Conservation (phyloP, 345 rosid species). For the Aethionema arabicum region DNA sequence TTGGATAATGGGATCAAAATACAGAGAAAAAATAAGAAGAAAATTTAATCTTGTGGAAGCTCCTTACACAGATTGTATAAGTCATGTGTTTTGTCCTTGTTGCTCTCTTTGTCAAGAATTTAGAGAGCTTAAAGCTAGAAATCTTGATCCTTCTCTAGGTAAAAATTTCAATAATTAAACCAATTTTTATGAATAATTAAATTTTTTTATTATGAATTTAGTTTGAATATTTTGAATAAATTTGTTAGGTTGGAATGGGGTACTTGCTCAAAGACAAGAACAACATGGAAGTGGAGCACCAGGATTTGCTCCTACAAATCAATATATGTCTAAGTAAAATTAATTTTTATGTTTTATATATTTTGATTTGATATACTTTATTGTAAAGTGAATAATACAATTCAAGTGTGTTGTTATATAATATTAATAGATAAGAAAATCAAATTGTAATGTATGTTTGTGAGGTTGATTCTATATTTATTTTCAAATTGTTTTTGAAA, state of each 20-base stretch:
- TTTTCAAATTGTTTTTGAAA: not conserved
- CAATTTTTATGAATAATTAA: not conserved
- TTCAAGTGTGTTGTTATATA: slow-evolving; percentile 12
- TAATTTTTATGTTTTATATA: not conserved
- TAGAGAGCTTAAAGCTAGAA: slow-evolving; percentile 48
- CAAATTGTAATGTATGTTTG: too few relatives aligned
- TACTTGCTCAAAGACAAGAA: slow-evolving; percentile 39
- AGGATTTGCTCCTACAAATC: slow-evolving; percentile 37
- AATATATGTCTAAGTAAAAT: slow-evolving; percentile 39
- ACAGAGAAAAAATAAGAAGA: slow-evolving; percentile 49
- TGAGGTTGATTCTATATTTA: not conserved
- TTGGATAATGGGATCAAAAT: slow-evolving; percentile 54
- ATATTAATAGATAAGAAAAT: too few relatives aligned
- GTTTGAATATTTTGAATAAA: not conserved
- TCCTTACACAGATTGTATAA: slow-evolving; percentile 42
- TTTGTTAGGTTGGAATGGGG: slow-evolving; percentile 45
- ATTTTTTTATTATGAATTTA: not conserved
- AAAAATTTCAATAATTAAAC: slow-evolving; percentile 5
- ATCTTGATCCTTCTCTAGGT: slow-evolving; percentile 53
- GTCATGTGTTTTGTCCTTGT: slow-evolving; percentile 43
- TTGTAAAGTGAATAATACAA: slow-evolving; percentile 7
- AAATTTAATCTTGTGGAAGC: slow-evolving; percentile 47
- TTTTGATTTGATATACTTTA: slow-evolving; percentile 10
- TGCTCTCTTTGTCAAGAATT: slow-evolving; percentile 54
- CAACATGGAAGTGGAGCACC: slow-evolving; percentile 26